Base-by-base conservation (phyloP, 768 basidiomycete species). In the Russula virescens region DNA sequence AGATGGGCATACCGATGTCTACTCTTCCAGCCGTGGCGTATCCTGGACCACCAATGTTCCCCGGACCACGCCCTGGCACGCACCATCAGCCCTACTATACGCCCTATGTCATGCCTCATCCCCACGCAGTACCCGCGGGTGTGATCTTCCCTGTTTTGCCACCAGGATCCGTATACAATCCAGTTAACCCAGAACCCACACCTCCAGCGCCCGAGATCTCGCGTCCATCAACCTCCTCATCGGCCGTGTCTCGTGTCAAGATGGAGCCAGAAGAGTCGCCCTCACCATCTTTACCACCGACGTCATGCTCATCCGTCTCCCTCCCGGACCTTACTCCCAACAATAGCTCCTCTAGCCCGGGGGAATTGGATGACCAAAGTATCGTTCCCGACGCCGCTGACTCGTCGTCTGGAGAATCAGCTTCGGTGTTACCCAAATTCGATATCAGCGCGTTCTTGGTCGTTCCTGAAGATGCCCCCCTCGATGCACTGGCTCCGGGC, bases 61-160 rank as follows among this genome's bases (percentile, higher is more conserved):
- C 72, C 2, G 69, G 63, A 0, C 61, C 70, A 18, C 68, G 66
- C 18, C 49, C 71, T n/a, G 83, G 82, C 13, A 76, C 80, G 21
- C 85, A 88, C 62, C 87, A 88, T 65, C 89, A 90, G 68, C 83
- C 88, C 0, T 90, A 90, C 71, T 89, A 88, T 69, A 31, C 66
- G 6, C 64, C 64, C 34, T 66, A 45, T 49, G 51, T 62, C 23
- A 48, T 61, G 61, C 61, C 81, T 48, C 69, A 76, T 13, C 77
- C 78, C 61, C 76, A 77, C 18, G 80, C 81, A 56, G 69, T 79
- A 5, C 79, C 85, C 6, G 78, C 84, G 9, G 88, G 88, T 35
- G 78, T 88, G 34, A 83, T 90, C 38, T 90, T 90, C 72, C 89
- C 89, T 54, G 86, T 87, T 1, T 73, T 90, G 3, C 89, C 88